Base-by-base conservation (phyloP, 179 eudicot genomes). In the Silene vulgaris region DNA sequence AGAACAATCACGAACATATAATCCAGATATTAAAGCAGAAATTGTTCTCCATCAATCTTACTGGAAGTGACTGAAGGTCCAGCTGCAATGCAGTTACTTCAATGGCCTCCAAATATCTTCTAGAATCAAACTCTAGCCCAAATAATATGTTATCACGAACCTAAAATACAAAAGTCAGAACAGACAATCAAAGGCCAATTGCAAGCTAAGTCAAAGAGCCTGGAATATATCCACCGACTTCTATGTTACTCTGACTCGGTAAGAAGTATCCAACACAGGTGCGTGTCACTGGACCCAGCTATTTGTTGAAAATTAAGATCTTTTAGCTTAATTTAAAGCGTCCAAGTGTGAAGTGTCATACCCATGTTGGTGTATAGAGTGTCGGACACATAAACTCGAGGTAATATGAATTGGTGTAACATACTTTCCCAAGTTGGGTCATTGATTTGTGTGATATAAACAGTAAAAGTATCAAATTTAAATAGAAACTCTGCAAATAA, bases 91-190 rank as follows among this genome's bases (percentile, higher is more conserved):
- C 87, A 61, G 98, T 87, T 23, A 94, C 94, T 60, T 86, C 82
- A 82, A 94, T 75, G 60, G 98, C 83, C 88, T 81, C 87, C 66
- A 79, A 85, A 76, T 94, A 94, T 84, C 82, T 85, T 76, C 82
- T 80, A 20, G 89, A 80, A 14, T 92, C 97, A 77, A 86, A 85
- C 84, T 61, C 57, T 45, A 48, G 59, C 19, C 98, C 98, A 82
- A 92, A 92, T 67, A 92, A 79, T 79, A 94, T 92, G 74, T 94
- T 94, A 54, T 92, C 93, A 29, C 97, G 96, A 61, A 94, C 96
- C 98, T 94, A 21, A 43, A 43, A 43, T 43, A 69, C 14, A 67
- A 43, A 35, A 12, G 20, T 37, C 17, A 8, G 19, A 67, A 16
- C 12, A 7, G 45, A 8, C 20, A 35, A 37, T 37, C 26, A 35